phyloP scores from a whole-genome alignment of 2,329 filamentous ascomycete species.

The Nannizzia gypsea region DNA sequence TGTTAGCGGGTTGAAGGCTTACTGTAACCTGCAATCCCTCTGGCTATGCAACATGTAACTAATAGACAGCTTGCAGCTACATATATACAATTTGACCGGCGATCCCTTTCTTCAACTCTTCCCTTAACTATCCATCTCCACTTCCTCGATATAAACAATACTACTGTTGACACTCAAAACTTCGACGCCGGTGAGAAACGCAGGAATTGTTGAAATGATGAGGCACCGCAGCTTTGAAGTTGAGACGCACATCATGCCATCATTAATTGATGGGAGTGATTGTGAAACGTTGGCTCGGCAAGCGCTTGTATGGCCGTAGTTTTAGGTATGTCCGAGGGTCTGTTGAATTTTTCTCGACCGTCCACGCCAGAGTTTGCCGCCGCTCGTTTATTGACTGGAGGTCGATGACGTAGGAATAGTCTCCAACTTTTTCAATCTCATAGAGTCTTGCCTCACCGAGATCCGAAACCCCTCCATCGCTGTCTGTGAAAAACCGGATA shows the following conservation, averaged over 20 bases:
- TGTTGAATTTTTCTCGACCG: background rate
- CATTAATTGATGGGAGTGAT: background rate
- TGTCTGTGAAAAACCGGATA: too few relatives aligned
- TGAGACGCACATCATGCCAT: background rate
- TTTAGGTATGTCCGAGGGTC: background rate
- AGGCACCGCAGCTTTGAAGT: background rate
- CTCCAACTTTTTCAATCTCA: background rate
- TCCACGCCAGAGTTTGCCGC: background rate
- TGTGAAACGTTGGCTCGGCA: background rate
- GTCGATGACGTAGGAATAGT: background rate
- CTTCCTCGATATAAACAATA: too few relatives aligned
- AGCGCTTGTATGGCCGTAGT: background rate
- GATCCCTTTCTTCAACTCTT: too few relatives aligned
- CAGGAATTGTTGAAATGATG: background rate
- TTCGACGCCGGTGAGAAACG: too few relatives aligned
- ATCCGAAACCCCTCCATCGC: too few relatives aligned
- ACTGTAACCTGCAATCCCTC: conserved; percentile 17
- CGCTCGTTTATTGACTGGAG: background rate
- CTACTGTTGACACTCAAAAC: too few relatives aligned
- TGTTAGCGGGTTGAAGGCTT: conserved; percentile 19
- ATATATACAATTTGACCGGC: too few relatives aligned
- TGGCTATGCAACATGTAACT: conserved; percentile 5
- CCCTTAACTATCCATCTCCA: too few relatives aligned
- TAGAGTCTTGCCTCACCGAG: background rate
- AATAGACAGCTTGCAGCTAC: background rate